Evolutionary conservation across 306 rosid species (phyloP).

Genomic region (Gleditsia sinensis): DNA sequence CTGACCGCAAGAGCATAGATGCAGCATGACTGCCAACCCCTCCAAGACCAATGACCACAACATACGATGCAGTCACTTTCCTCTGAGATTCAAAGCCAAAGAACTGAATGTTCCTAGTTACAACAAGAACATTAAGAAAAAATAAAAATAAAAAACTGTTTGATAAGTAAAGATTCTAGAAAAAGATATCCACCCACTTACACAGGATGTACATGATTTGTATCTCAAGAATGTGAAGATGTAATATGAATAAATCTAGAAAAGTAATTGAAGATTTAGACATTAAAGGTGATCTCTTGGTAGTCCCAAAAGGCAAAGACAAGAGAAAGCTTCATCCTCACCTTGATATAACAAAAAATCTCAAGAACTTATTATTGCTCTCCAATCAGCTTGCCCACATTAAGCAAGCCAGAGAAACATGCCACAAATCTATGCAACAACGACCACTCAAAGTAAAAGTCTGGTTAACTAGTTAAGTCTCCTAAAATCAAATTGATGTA

Average conservation of each 20-base stretch:
- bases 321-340: not conserved
- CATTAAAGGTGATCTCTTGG: constrained; percentile 2
- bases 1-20: constrained; percentile 87
- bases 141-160: not conserved
- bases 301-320: not conserved
- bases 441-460: not conserved
- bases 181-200: constrained; percentile 9
- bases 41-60: constrained; percentile 97
- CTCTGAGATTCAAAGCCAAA: constrained; percentile 79
- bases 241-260: not conserved
- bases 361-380: not conserved
- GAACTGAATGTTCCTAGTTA: constrained; percentile 86
- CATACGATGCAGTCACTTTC: constrained; percentile 81
- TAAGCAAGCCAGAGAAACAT: constrained; percentile 2
- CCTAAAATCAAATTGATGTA: not conserved
- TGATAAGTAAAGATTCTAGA: constrained; percentile 27
- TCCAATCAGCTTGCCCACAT: not conserved
- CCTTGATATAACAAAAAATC: not conserved
- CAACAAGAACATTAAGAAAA: constrained; percentile 22
- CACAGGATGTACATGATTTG: not conserved
- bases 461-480: not conserved
- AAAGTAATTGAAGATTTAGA: not conserved
- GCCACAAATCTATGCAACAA: constrained; percentile 12
- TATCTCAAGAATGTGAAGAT: not conserved
- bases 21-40: constrained; percentile 99